These are phyloP conservation scores for Kockiozyma suomiensis DNA, from an alignment of 805 yeast species.

Conservation along the genomic window DNA sequence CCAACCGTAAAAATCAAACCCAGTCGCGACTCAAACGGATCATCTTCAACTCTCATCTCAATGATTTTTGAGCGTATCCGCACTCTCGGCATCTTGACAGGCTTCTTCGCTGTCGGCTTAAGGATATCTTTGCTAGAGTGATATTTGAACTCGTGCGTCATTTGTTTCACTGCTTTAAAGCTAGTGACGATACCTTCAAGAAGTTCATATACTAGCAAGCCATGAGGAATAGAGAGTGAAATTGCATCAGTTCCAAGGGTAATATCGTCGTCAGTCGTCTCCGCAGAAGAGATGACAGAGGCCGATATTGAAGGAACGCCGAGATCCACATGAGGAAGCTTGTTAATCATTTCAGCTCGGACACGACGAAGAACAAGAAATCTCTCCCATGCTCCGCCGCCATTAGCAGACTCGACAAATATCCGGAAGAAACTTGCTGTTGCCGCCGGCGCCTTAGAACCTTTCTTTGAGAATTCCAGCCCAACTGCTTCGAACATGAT, in stretches of 20 bases:
- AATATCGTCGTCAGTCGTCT: conserved; percentile 31
- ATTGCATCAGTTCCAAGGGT: conserved; percentile 41
- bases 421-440: conserved; percentile 48
- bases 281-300: not conserved
- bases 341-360: conserved; percentile 32
- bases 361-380: conserved; percentile 40
- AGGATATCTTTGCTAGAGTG: conserved; percentile 33
- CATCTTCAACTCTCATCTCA: conserved; percentile 75
- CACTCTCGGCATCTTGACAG: conserved; percentile 49
- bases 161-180: conserved; percentile 65
- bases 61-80: conserved; percentile 58
- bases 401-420: conserved; percentile 56
- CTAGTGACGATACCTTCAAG: conserved; percentile 75
- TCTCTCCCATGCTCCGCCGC: conserved; percentile 45
- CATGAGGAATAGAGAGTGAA: conserved; percentile 60
- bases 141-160: conserved; percentile 41
- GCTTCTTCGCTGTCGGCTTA: conserved; percentile 33
- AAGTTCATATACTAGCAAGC: conserved; percentile 73
- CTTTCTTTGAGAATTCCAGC: conserved; percentile 39
- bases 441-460: conserved; percentile 40
- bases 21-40: conserved; percentile 82
- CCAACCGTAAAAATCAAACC: conserved; percentile 69
- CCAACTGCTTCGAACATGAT: conserved; percentile 51
- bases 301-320: not conserved
- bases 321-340: not conserved